These are phyloP conservation scores for Aspergillus puulaauensis DNA, from an alignment of 2,329 filamentous ascomycete genomes.

Conservation along the genomic window DNA sequence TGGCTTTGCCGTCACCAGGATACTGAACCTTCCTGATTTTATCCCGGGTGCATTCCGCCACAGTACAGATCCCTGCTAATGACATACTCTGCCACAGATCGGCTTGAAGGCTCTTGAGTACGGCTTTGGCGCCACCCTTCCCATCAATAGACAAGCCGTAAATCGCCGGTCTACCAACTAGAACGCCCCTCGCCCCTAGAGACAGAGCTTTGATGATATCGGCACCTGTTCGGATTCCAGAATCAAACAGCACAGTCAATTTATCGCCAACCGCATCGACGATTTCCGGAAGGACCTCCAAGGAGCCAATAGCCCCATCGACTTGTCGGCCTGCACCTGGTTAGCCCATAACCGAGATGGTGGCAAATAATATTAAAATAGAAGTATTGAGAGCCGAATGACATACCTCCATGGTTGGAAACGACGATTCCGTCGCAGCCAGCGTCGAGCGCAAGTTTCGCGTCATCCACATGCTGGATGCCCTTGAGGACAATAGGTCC, in stretches of 20 bases:
- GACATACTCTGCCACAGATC: slow-evolving; percentile 59
- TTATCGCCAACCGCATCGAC: slow-evolving; percentile 57
- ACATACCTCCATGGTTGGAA: slow-evolving; percentile 52
- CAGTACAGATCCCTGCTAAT: slow-evolving; percentile 49
- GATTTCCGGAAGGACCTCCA: slow-evolving; percentile 59
- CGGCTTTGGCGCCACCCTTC: slow-evolving; percentile 54
- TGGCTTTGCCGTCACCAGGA: slow-evolving; percentile 34
- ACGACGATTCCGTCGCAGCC: slow-evolving; percentile 53
- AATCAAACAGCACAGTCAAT: slow-evolving; percentile 52
- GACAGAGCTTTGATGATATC: slow-evolving; percentile 54
- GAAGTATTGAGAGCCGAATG: not conserved
- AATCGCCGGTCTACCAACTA: slow-evolving; percentile 58
- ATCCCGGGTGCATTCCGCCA: slow-evolving; percentile 34
- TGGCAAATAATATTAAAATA: not conserved
- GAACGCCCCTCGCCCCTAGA: slow-evolving; percentile 58
- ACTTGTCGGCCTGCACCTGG: slow-evolving; percentile 42
- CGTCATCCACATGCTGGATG: slow-evolving; percentile 53
- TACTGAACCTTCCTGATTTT: slow-evolving; percentile 37
- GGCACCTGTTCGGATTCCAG: slow-evolving; percentile 49
- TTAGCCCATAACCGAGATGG: not conserved
- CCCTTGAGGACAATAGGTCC: slow-evolving; percentile 66
- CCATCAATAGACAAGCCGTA: slow-evolving; percentile 59
- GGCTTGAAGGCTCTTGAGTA: slow-evolving; percentile 51
- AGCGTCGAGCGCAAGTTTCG: slow-evolving; percentile 43
- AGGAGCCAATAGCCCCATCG: slow-evolving; percentile 51